Evolutionary conservation across 495 filamentous ascomycete genomes (phyloP).

Genomic region (Hypoxylon lenormandii): DNA sequence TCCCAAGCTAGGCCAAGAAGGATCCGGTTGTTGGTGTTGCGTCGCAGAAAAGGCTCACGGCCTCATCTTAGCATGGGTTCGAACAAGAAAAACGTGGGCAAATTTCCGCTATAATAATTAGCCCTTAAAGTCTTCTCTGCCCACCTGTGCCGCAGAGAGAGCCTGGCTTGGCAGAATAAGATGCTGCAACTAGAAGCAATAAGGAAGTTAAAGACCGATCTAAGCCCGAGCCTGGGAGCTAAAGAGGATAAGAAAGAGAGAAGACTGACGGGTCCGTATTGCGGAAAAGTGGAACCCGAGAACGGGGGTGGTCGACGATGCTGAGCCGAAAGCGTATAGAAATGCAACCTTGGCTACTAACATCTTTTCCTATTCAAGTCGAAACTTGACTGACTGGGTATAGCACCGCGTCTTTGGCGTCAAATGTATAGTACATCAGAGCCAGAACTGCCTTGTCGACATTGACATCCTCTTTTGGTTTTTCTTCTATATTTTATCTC

Average conservation of each 20-base stretch:
- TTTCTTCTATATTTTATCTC: too few relatives aligned
- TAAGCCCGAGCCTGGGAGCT: conserved; percentile 12
- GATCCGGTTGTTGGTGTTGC: conserved; percentile 39
- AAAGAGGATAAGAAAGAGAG: conserved; percentile 8
- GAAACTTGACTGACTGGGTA: conserved; percentile 7
- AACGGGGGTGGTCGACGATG: conserved; percentile 13
- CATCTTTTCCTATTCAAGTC: conserved; percentile 27
- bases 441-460: background rate
- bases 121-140: conserved; percentile 36
- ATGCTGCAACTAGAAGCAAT: conserved; percentile 10
- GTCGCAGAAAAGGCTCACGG: conserved; percentile 19
- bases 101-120: conserved; percentile 20
- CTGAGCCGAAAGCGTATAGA: conserved; percentile 17
- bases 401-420: conserved; percentile 8
- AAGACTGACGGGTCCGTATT: conserved; percentile 12
- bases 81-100: background rate
- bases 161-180: conserved; percentile 16
- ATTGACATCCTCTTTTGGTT: background rate
- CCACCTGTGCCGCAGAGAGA: conserved; percentile 14
- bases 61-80: conserved; percentile 20
- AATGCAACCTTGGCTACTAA: conserved; percentile 38
- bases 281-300: conserved; percentile 9
- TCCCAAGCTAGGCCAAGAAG: conserved; percentile 11
- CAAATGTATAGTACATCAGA: background rate
- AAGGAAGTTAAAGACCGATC: conserved; percentile 17